Evolutionary conservation across 306 rosid species (phyloP).

Genomic region (Oxytropis ochrocephala): DNA sequence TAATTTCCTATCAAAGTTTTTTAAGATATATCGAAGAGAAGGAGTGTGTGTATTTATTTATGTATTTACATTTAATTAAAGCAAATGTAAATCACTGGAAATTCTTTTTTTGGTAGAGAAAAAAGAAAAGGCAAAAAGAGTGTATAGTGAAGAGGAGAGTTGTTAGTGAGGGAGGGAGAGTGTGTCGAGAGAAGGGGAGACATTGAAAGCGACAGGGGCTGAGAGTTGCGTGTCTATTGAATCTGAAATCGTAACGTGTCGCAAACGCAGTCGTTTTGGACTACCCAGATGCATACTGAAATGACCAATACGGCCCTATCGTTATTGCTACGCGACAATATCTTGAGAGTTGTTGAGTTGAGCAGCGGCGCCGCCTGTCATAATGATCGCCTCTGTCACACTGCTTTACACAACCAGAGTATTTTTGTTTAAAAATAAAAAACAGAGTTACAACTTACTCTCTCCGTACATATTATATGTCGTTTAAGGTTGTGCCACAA

Average conservation of each 20-base stretch:
- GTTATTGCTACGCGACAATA: neutral
- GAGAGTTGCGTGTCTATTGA: neutral
- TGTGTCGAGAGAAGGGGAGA: conserved; percentile 13
- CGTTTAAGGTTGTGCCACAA: no score
- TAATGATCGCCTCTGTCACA: neutral
- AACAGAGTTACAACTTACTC: no score
- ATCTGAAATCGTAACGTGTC: neutral
- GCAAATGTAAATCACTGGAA: neutral
- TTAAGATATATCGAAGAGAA: no score
- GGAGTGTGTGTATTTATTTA: no score
- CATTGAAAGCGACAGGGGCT: conserved; percentile 28
- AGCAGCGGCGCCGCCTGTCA: neutral
- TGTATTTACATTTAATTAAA: no score
- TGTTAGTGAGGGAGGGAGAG: neutral
- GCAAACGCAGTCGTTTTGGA: conserved; percentile 15
- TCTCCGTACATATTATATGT: no score
- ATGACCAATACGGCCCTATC: neutral
- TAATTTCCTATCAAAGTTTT: no score
- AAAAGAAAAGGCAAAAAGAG: neutral
- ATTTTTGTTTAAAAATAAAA: no score
- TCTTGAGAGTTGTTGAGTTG: neutral
- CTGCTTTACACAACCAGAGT: neutral
- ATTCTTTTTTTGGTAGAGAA: neutral
- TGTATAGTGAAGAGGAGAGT: neutral
- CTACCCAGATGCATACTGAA: neutral